These are phyloP conservation scores for Fusarium anthophilum DNA, from an alignment of 2,329 filamentous ascomycete genomes.

Conservation along the genomic window DNA sequence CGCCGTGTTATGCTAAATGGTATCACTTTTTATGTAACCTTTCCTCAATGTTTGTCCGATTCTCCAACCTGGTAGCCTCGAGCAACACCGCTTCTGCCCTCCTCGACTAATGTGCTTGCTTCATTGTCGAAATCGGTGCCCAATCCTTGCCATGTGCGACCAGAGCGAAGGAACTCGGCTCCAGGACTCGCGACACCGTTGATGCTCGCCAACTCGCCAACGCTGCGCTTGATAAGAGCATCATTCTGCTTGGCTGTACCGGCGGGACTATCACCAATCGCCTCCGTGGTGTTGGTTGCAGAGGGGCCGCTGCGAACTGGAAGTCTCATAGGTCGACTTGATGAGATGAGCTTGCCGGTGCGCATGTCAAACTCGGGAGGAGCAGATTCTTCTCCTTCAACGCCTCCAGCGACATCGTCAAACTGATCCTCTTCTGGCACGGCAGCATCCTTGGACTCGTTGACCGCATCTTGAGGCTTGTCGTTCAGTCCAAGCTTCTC, in stretches of 20 bases:
- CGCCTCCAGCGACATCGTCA: slow-evolving; percentile 53
- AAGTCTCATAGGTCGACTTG: slow-evolving; percentile 77
- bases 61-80: slow-evolving; percentile 85
- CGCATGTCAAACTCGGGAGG: slow-evolving; percentile 92
- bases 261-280: background rate
- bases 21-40: slow-evolving; percentile 11
- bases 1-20: slow-evolving; percentile 22
- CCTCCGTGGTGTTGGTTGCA: background rate
- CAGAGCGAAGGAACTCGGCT: slow-evolving; percentile 83
- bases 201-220: slow-evolving; percentile 79
- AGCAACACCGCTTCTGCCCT: slow-evolving; percentile 88
- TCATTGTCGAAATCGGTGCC: slow-evolving; percentile 82
- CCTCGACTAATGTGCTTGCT: slow-evolving; percentile 76
- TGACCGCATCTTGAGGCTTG: slow-evolving; percentile 35
- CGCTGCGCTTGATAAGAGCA: slow-evolving; percentile 66
- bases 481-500: slow-evolving; percentile 67
- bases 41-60: slow-evolving; percentile 41
- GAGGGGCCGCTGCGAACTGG: slow-evolving; percentile 45
- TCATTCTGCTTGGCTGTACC: slow-evolving; percentile 7
- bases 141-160: slow-evolving; percentile 90
- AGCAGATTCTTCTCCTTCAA: slow-evolving; percentile 75
- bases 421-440: slow-evolving; percentile 24
- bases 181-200: slow-evolving; percentile 91
- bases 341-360: slow-evolving; percentile 83
- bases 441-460: slow-evolving; percentile 13